phyloP scores from a whole-genome alignment of 176 grass and related monocot genomes.

The Zoysia pacifica region DNA sequence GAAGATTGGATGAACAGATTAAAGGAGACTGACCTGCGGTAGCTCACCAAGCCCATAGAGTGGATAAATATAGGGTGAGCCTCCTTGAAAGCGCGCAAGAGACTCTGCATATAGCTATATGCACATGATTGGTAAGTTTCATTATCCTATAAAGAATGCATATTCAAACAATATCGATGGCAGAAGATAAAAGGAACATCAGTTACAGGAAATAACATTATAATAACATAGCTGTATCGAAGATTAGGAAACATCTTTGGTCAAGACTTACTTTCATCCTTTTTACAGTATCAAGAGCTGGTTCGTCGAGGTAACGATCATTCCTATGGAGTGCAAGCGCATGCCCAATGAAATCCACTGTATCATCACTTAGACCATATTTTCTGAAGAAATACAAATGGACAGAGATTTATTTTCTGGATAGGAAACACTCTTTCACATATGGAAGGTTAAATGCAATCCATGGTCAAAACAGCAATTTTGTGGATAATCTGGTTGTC shows the following conservation, averaged over 20 bases:
- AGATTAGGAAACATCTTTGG: slow-evolving; percentile 3
- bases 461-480: background rate
- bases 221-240: background rate
- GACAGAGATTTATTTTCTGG: slow-evolving; percentile 19
- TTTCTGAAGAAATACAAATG: slow-evolving; percentile 50
- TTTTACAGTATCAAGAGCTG: slow-evolving; percentile 89
- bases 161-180: slow-evolving; percentile 26
- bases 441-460: slow-evolving; percentile 3
- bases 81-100: slow-evolving; percentile 85
- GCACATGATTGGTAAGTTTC: slow-evolving; percentile 17
- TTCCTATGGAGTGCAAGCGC: slow-evolving; percentile 87
- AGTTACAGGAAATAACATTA: background rate
- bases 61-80: slow-evolving; percentile 90
- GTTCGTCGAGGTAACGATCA: slow-evolving; percentile 75
- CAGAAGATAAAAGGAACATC: too few species aligned
- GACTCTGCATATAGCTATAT: slow-evolving; percentile 80
- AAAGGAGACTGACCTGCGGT: slow-evolving; percentile 65
- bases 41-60: slow-evolving; percentile 89
- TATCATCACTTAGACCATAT: slow-evolving; percentile 83
- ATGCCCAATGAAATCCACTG: slow-evolving; percentile 88
- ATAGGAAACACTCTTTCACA: slow-evolving; percentile 15
- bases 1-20: slow-evolving; percentile 25
- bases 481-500: slow-evolving; percentile 7
- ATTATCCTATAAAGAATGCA: background rate
- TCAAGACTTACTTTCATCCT: slow-evolving; percentile 80